Conservation (phyloP, 2,329 filamentous ascomycete genomes). For the Cryphonectria naterciae region DNA sequence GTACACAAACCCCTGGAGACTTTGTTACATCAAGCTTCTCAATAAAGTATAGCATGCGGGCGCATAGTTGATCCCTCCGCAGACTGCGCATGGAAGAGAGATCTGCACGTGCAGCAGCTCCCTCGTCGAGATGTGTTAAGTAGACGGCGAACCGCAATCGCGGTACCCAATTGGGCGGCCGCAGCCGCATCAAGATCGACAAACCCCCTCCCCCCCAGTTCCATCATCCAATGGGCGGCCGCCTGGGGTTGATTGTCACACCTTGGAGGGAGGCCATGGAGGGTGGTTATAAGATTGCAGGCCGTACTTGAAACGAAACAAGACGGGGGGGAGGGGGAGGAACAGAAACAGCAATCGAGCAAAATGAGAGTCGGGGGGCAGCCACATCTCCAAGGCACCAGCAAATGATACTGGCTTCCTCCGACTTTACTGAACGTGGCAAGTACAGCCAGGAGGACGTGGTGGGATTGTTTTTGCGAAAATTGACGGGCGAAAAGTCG, state of each 20-base stretch:
- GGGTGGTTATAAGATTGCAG: not conserved
- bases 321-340: not conserved
- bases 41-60: conserved; percentile 8
- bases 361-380: not conserved
- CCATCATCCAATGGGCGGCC: not conserved
- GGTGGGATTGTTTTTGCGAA: not conserved
- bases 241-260: not conserved
- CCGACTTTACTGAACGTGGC: not conserved
- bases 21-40: not conserved
- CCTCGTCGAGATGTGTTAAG: not conserved
- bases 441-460: not conserved
- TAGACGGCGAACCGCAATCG: not conserved
- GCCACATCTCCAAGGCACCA: not conserved
- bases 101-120: not conserved
- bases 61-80: conserved; percentile 1
- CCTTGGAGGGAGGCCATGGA: not conserved
- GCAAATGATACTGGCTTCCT: not conserved
- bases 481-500: not conserved
- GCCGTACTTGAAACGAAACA: not conserved
- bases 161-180: not conserved
- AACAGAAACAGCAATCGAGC: not conserved
- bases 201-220: not conserved
- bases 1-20: not conserved
- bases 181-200: not conserved
- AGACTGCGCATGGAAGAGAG: not conserved